phyloP scores from a whole-genome alignment of 768 basidiomycete genomes.

The Cystofilobasidium ferigula region DNA sequence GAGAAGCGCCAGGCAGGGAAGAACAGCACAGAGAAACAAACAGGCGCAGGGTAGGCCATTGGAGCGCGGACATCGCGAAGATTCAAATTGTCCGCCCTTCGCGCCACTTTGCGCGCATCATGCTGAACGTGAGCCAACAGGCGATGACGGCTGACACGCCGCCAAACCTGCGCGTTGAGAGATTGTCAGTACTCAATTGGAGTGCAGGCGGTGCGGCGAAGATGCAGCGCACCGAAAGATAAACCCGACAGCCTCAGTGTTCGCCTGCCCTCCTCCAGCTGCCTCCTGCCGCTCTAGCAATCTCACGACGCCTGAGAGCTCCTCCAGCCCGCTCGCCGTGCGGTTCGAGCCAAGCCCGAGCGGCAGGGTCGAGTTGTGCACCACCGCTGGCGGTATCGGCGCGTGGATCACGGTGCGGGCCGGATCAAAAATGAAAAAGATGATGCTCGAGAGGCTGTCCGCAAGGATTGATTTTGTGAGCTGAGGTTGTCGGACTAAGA shows the following conservation, averaged over 20 bases:
- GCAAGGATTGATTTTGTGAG: background rate
- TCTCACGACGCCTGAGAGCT: too few relatives aligned
- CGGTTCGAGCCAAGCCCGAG: background rate
- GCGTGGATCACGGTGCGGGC: slow-evolving; percentile 30
- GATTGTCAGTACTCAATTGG: too few relatives aligned
- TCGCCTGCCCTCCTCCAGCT: slow-evolving; percentile 33
- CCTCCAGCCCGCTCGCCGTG: background rate
- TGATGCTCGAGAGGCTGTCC: slow-evolving; percentile 52
- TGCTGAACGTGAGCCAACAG: slow-evolving; percentile 15
- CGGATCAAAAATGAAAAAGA: slow-evolving; percentile 78
- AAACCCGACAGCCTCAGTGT: slow-evolving; percentile 62
- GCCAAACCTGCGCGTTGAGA: slow-evolving; percentile 6
- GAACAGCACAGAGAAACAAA: too few relatives aligned
- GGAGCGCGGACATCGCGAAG: background rate
- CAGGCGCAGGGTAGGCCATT: too few relatives aligned
- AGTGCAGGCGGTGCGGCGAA: background rate
- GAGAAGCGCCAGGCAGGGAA: too few relatives aligned
- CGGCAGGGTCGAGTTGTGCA: background rate
- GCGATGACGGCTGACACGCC: slow-evolving; percentile 18
- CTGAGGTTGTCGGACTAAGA: background rate
- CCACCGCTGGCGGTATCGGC: slow-evolving; percentile 22
- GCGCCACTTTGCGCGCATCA: slow-evolving; percentile 14
- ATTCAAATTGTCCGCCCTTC: slow-evolving; percentile 14
- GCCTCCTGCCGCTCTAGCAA: slow-evolving; percentile 30
- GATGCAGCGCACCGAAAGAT: slow-evolving; percentile 56